Evolutionary conservation across 805 yeast genomes (phyloP).

Genomic region (Lipomyces mesembrius): DNA sequence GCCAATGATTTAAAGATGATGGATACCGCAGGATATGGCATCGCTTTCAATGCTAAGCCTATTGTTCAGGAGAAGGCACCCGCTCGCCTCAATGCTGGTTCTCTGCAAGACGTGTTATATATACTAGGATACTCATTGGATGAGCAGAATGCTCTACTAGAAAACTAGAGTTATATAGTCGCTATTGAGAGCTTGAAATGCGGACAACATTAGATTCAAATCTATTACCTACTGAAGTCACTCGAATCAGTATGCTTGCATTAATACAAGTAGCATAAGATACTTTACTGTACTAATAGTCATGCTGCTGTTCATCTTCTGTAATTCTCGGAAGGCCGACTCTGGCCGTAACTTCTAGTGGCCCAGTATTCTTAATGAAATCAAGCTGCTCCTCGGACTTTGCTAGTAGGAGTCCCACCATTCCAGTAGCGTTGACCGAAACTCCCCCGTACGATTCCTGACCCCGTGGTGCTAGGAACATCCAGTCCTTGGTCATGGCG

Average conservation of each 20-base stretch:
- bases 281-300: slow-evolving; percentile 20
- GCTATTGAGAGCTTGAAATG: background rate
- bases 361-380: slow-evolving; percentile 51
- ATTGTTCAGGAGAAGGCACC: slow-evolving; percentile 84
- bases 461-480: slow-evolving; percentile 84
- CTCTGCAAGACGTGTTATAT: slow-evolving; percentile 76
- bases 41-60: slow-evolving; percentile 98
- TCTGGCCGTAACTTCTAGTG: slow-evolving; percentile 57
- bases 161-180: background rate
- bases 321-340: slow-evolving; percentile 62
- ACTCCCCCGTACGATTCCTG: slow-evolving; percentile 56
- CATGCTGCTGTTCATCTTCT: slow-evolving; percentile 37
- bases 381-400: slow-evolving; percentile 63
- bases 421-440: slow-evolving; percentile 81
- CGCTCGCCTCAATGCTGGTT: slow-evolving; percentile 71
- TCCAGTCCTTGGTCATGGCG: slow-evolving; percentile 78
- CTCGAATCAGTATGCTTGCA: background rate
- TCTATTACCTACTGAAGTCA: background rate
- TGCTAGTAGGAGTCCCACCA: slow-evolving; percentile 76
- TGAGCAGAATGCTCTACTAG: slow-evolving; percentile 52
- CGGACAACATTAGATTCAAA: background rate
- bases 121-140: slow-evolving; percentile 72
- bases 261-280: slow-evolving; percentile 3
- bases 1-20: slow-evolving; percentile 95
- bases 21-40: slow-evolving; percentile 87